Conservation (phyloP, 495 filamentous ascomycete species). For the Penicillium simplicissimum region DNA sequence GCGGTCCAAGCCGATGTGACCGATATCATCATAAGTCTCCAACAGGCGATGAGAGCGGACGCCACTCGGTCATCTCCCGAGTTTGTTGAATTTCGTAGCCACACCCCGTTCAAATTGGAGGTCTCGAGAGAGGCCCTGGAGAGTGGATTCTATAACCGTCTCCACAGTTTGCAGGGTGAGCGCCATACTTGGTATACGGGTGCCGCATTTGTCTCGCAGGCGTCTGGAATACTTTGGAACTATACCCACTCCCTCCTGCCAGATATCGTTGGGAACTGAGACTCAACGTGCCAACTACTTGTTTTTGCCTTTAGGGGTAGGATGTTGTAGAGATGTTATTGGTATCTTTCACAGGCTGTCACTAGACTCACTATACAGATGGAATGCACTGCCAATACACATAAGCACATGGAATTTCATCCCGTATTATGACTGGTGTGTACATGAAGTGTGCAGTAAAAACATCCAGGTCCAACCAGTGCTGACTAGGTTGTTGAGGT, state of each 20-base stretch:
- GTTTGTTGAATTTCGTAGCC: constrained; percentile 25
- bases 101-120: constrained; percentile 33
- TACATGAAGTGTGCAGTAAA: too few species aligned
- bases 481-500: background rate
- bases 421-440: background rate
- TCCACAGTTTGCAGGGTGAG: constrained; percentile 54
- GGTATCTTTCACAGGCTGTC: too few species aligned
- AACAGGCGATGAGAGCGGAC: constrained; percentile 14
- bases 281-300: background rate
- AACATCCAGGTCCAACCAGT: too few species aligned
- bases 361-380: too few species aligned
- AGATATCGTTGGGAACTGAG: background rate
- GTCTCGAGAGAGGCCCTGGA: constrained; percentile 37
- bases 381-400: too few species aligned
- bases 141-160: constrained; percentile 49
- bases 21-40: constrained; percentile 16
- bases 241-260: constrained; percentile 21
- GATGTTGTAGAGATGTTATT: too few species aligned
- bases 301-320: too few species aligned
- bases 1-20: constrained; percentile 21
- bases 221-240: constrained; percentile 36
- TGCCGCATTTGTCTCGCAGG: constrained; percentile 36
- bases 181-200: constrained; percentile 56
- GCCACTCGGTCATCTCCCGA: constrained; percentile 14
- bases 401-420: too few species aligned